Conservation (phyloP, 352 stramenopile species). For the Globisporangium alternatum region DNA sequence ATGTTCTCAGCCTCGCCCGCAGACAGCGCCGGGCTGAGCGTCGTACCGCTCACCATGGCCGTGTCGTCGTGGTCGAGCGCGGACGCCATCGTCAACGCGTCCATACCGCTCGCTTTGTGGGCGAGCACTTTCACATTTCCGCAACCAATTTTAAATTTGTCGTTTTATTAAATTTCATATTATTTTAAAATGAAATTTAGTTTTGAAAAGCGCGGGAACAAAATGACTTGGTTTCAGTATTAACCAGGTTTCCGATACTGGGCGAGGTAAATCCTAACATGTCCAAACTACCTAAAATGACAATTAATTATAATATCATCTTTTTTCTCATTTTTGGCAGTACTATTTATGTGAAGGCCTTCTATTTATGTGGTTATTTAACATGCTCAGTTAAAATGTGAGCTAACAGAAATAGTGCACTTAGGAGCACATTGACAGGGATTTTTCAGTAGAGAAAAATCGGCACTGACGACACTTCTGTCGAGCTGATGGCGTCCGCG, state of each 20-base stretch:
- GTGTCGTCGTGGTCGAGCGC: neutral
- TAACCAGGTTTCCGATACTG: too few species aligned
- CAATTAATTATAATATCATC: too few species aligned
- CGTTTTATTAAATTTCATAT: too few species aligned
- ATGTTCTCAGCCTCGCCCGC: constrained; percentile 59
- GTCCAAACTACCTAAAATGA: too few species aligned
- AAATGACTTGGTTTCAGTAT: too few species aligned
- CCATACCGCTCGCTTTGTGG: neutral
- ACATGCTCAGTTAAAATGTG: neutral
- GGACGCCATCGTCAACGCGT: neutral
- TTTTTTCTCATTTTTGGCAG: too few species aligned
- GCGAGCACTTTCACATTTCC: too few species aligned
- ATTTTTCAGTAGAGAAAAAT: neutral
- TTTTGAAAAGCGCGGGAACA: too few species aligned
- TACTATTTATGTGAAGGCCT: neutral
- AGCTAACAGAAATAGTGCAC: neutral
- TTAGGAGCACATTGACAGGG: neutral
- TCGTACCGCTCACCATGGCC: neutral
- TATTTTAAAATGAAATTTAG: too few species aligned
- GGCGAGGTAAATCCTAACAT: too few species aligned
- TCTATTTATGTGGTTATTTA: neutral
- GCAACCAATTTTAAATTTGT: too few species aligned
- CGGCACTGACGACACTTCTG: neutral
- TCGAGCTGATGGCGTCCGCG: constrained; percentile 8
- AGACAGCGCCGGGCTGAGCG: neutral